These are phyloP conservation scores for Leishmania aethiopica DNA, from an alignment of 208 protist species.

Conservation along the genomic window DNA sequence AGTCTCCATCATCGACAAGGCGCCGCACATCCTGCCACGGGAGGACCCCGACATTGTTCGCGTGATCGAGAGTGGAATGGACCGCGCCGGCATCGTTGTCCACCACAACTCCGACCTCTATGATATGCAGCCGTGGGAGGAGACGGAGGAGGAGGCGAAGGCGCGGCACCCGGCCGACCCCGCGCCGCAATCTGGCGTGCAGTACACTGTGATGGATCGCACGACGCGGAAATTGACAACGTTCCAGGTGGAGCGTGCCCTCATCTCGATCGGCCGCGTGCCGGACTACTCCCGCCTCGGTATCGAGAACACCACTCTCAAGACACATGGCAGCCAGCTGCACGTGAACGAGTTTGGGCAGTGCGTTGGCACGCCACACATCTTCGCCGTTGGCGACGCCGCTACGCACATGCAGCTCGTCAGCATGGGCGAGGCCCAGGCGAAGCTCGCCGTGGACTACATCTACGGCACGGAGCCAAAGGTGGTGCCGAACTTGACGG, in stretches of 20 bases:
- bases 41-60: slow-evolving; percentile 74
- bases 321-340: slow-evolving; percentile 44
- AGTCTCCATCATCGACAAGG: slow-evolving; percentile 76
- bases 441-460: slow-evolving; percentile 61
- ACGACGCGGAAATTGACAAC: slow-evolving; percentile 55
- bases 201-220: slow-evolving; percentile 79
- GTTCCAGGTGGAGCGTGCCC: slow-evolving; percentile 72
- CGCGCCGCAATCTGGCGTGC: slow-evolving; percentile 41
- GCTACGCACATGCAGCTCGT: slow-evolving; percentile 52
- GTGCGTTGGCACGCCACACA: slow-evolving; percentile 44
- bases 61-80: slow-evolving; percentile 49
- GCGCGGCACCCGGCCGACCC: slow-evolving; percentile 23
- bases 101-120: slow-evolving; percentile 81
- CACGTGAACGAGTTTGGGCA: slow-evolving; percentile 53
- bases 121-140: slow-evolving; percentile 70
- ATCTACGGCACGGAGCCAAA: slow-evolving; percentile 51
- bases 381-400: slow-evolving; percentile 77
- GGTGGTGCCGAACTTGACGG: slow-evolving; percentile 26
- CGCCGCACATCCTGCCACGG: slow-evolving; percentile 56
- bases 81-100: slow-evolving; percentile 48
- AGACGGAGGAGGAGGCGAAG: slow-evolving; percentile 28
- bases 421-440: slow-evolving; percentile 67
- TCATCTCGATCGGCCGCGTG: slow-evolving; percentile 63
- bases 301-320: slow-evolving; percentile 56
- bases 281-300: slow-evolving; percentile 69